A percentile compares a stretch with the other conserved stretches of the same genome.
These are phyloP conservation scores for Rhinocladiella similis DNA, from an alignment of 2,329 filamentous ascomycete species.

Conservation along the genomic window DNA sequence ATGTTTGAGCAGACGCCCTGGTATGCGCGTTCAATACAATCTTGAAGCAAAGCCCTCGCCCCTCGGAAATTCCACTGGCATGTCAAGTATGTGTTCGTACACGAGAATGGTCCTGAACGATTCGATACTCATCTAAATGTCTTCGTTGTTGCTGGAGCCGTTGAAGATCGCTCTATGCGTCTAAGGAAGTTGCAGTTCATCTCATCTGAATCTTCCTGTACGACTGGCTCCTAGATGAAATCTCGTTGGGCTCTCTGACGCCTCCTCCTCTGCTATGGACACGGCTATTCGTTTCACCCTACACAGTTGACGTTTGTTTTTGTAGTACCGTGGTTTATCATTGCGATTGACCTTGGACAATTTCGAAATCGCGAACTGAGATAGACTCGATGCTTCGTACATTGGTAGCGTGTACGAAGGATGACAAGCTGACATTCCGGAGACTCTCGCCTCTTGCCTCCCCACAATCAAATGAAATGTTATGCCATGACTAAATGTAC, in stretches of 20 bases:
- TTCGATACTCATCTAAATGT: not conserved
- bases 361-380: too few relatives aligned
- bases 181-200: constrained; percentile 23
- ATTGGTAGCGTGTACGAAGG: too few relatives aligned
- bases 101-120: not conserved
- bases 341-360: not conserved
- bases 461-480: too few relatives aligned
- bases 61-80: too few relatives aligned
- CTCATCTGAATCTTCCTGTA: constrained; percentile 19
- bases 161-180: constrained; percentile 6
- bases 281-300: constrained; percentile 42
- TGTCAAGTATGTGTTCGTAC: too few relatives aligned
- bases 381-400: too few relatives aligned
- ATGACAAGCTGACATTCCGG: too few relatives aligned
- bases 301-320: constrained; percentile 28
- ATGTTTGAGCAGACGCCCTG: not conserved
- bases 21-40: not conserved
- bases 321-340: not conserved
- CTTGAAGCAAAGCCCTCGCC: too few relatives aligned
- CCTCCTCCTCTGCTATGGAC: constrained; percentile 31
- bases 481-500: too few relatives aligned
- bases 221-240: constrained; percentile 34
- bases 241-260: constrained; percentile 39
- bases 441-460: too few relatives aligned
- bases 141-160: constrained; percentile 10